Evolutionary conservation across 192 early-diverging fungal genomes (phyloP).

Genomic region (Dimargaris verticillata): DNA sequence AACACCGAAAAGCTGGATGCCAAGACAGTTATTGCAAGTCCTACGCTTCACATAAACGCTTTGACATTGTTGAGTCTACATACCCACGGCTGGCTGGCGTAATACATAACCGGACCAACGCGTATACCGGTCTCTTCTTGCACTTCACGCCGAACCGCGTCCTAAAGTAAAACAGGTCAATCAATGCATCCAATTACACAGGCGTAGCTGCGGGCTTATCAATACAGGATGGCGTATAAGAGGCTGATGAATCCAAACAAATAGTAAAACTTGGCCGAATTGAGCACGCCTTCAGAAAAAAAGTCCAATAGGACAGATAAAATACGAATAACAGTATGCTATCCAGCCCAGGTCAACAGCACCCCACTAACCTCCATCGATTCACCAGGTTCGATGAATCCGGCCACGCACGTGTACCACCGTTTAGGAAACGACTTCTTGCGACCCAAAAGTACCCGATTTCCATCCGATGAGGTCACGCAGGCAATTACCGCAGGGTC

Average conservation of each 20-base stretch:
- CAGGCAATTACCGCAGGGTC: slow-evolving; percentile 13
- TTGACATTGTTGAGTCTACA: background rate
- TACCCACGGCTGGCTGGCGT: slow-evolving; percentile 10
- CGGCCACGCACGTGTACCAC: slow-evolving; percentile 14
- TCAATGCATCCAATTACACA: too few relatives aligned
- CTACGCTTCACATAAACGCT: too few relatives aligned
- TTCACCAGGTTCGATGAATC: slow-evolving; percentile 16
- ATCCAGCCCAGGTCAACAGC: background rate
- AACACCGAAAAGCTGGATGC: too few relatives aligned
- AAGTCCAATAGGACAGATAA: too few relatives aligned
- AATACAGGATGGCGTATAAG: too few relatives aligned
- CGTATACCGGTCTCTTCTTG: slow-evolving; percentile 8
- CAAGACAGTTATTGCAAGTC: too few relatives aligned
- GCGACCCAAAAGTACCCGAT: slow-evolving; percentile 11
- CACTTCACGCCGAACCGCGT: slow-evolving; percentile 12
- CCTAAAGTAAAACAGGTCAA: background rate
- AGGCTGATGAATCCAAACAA: too few relatives aligned
- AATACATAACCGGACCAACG: slow-evolving; percentile 3
- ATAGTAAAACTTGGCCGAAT: too few relatives aligned
- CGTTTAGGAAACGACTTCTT: slow-evolving; percentile 6
- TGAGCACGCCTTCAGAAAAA: too few relatives aligned
- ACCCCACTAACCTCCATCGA: slow-evolving; percentile 4
- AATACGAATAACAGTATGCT: too few relatives aligned
- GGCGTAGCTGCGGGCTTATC: too few relatives aligned
- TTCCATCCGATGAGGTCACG: slow-evolving; percentile 4